phyloP scores from a whole-genome alignment of 257 asterid species.

The Fraxinus quadrangulata region DNA sequence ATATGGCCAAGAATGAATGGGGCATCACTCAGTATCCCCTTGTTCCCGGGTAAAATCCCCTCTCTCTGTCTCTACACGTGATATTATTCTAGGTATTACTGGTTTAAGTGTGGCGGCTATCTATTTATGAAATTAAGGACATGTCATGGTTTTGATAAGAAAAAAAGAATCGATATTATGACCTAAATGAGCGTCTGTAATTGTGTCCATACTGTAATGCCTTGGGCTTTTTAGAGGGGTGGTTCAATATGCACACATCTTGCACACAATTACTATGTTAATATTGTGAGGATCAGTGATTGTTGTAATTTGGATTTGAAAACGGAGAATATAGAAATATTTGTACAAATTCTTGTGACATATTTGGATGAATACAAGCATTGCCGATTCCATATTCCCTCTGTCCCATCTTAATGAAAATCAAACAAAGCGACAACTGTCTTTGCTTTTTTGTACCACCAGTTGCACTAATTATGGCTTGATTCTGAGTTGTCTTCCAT shows the following conservation, averaged over 20 bases:
- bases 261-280: no score
- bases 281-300: neutral
- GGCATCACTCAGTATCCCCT: slow-evolving; percentile 45
- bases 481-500: neutral
- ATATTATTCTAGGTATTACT: no score
- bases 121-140: neutral
- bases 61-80: neutral
- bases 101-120: neutral
- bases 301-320: neutral
- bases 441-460: neutral
- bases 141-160: neutral
- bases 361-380: neutral
- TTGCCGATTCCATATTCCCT: neutral
- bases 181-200: neutral
- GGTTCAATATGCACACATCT: neutral
- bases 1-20: slow-evolving; percentile 52
- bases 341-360: neutral
- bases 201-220: neutral
- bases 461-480: neutral
- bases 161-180: neutral
- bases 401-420: neutral
- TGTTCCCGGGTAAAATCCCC: slow-evolving; percentile 46
- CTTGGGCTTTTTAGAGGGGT: neutral
- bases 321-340: neutral
- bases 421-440: neutral